These are phyloP conservation scores for Xylariaceae sp. DNA, from an alignment of 2,329 filamentous ascomycete genomes.

Conservation along the genomic window DNA sequence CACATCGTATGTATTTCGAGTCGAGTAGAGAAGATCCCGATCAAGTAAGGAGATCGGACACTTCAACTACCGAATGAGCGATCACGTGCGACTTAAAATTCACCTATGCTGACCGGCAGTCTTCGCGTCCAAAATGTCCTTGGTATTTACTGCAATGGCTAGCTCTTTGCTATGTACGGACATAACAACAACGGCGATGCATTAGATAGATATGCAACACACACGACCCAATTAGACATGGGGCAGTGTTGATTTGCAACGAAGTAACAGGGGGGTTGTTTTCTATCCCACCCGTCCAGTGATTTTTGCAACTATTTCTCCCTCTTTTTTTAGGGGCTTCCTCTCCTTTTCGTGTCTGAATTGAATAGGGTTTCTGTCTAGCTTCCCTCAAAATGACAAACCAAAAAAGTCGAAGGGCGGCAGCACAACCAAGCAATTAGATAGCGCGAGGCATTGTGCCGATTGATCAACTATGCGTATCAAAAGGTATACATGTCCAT, in stretches of 20 bases:
- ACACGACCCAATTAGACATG: neutral
- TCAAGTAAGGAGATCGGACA: no score
- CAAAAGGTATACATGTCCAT: neutral
- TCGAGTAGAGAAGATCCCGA: no score
- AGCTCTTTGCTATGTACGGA: constrained; percentile 3
- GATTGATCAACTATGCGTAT: neutral
- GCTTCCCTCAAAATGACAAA: neutral
- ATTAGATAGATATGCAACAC: neutral
- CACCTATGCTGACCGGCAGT: neutral
- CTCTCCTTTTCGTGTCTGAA: neutral
- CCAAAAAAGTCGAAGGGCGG: neutral
- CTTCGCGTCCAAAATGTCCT: neutral
- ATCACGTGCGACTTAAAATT: no score
- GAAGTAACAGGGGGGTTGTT: neutral
- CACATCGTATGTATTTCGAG: no score
- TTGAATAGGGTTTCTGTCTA: neutral
- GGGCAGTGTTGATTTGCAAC: neutral
- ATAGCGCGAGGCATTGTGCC: neutral
- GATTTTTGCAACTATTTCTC: neutral
- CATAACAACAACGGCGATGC: neutral
- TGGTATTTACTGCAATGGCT: neutral
- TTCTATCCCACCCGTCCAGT: neutral
- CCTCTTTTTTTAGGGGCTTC: neutral
- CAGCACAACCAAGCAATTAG: neutral
- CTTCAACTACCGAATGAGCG: no score